phyloP scores from a whole-genome alignment of 116 monocot species.

The Posidonia oceanica region DNA sequence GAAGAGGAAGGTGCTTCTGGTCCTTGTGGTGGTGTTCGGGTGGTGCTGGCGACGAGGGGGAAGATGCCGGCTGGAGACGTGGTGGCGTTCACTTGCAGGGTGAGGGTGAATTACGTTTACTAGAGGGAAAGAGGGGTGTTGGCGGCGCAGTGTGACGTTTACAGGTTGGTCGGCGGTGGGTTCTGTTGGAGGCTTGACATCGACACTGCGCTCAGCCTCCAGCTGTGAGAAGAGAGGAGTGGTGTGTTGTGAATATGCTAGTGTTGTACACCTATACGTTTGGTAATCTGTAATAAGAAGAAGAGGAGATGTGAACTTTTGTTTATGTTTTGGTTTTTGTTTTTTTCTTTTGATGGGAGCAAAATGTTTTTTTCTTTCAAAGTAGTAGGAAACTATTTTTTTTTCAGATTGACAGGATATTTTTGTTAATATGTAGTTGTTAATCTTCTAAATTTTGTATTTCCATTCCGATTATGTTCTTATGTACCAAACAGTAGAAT shows the following conservation, averaged over 20 bases:
- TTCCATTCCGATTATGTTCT: no score
- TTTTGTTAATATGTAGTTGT: no score
- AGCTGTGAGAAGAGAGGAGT: neutral
- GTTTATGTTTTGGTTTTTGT: neutral
- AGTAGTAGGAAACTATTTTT: no score
- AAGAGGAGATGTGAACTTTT: neutral
- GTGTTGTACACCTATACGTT: neutral
- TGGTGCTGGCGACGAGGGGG: conserved; percentile 18
- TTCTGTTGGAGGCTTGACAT: conserved; percentile 36
- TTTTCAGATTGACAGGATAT: no score
- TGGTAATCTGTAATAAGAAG: no score
- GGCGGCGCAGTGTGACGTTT: conserved; percentile 35
- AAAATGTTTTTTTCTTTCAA: no score
- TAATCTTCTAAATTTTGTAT: no score
- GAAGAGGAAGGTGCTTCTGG: neutral
- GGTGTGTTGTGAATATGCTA: neutral
- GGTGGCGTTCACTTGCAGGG: conserved; percentile 21
- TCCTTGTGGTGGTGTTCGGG: conserved; percentile 15
- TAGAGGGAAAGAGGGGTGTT: conserved; percentile 11
- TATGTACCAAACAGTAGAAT: no score
- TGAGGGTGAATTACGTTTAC: conserved; percentile 17
- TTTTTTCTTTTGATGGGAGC: neutral
- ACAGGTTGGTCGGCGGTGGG: conserved; percentile 19
- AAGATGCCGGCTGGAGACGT: conserved; percentile 8
- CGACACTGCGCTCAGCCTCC: conserved; percentile 31